Evolutionary conservation across 177 flowering plant genomes (phyloP), one percentile per base, ranked within the genome.

Genomic region (Vitis hybrid): DNA sequence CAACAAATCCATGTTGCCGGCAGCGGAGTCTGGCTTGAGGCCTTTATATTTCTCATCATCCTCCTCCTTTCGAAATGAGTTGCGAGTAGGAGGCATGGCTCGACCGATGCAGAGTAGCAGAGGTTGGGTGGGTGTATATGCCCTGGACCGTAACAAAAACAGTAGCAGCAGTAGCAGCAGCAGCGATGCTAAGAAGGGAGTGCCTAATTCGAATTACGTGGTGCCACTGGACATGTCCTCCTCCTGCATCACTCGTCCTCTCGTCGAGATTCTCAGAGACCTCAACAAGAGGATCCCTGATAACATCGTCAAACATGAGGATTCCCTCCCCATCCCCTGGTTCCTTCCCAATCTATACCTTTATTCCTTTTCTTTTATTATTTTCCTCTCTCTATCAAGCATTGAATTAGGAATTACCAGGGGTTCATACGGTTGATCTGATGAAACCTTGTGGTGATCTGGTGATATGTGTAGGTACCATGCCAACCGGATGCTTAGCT

Each of bases 401-500:
- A 40, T 40, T 40, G 7, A 40, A 40, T 40, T 40, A 4, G 46
- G 8, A 40, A 40, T 40, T 40, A 6, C 46, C 46, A 40, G 46
- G 46, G 6, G 6, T 6, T 40, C 46, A 4, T 40, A 7, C 46
- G 46, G 46, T 16, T 67, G n/a, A 3, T 32, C 63, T 32, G n/a
- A 27, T 35, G 3, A 24, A 12, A 13, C 32, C 50, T 64, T 15
- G 2, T 58, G 2, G 51, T 51, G n/a, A 40, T 77, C 60, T 35
- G 60, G 57, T 74, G 8, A 3, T 48, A 62, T 11, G 8, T 60
- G 13, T 60, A 90, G 97, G 97, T 92, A 82, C 83, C 97, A 94
- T 74, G 99, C 99, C 15, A 94, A 92, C 70, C 84, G 99, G 52
- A 92, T 94, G 99, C 71, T 94, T 78, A 94, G 99, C 81, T 94